Percentiles rank a stretch among this genome's conserved stretches.
These are phyloP conservation scores for Cladosporium sp. DNA, from an alignment of 2,329 filamentous ascomycete species.

Conservation along the genomic window DNA sequence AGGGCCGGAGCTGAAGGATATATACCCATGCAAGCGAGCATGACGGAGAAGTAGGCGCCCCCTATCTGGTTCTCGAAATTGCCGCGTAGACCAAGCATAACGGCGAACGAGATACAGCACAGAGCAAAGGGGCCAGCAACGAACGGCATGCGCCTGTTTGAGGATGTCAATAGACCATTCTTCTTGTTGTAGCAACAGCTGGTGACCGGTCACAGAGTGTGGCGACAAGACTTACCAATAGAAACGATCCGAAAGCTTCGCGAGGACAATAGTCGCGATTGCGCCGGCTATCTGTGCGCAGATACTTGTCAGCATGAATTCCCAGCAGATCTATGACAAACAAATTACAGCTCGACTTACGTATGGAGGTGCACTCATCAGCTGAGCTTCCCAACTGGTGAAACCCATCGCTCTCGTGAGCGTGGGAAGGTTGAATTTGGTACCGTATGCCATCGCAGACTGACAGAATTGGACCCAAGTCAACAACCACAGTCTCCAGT, in stretches of 20 bases:
- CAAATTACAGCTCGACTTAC: constrained; percentile 9
- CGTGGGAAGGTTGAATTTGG: constrained; percentile 22
- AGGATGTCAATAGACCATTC: not conserved
- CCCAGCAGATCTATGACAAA: not conserved
- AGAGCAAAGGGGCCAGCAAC: constrained; percentile 27
- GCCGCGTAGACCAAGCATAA: constrained; percentile 25
- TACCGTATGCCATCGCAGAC: constrained; percentile 10
- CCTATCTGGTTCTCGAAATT: constrained; percentile 15
- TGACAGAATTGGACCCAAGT: constrained; percentile 11
- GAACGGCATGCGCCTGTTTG: constrained; percentile 28
- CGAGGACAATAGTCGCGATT: constrained; percentile 31
- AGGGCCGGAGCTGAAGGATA: constrained; percentile 26
- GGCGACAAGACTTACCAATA: constrained; percentile 19
- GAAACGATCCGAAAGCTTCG: constrained; percentile 33
- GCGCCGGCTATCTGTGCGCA: constrained; percentile 27
- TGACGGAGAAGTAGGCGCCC: constrained; percentile 28
- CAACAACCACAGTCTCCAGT: constrained; percentile 17
- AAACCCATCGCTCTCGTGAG: constrained; percentile 27
- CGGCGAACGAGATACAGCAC: constrained; percentile 27
- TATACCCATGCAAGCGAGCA: constrained; percentile 29
- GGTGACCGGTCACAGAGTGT: not conserved
- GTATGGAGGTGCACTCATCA: constrained; percentile 31
- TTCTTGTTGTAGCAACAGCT: not conserved
- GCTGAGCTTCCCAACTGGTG: constrained; percentile 25
- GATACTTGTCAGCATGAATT: not conserved